phyloP scores from a whole-genome alignment of 345 rosid species.

The Isatis tinctoria region DNA sequence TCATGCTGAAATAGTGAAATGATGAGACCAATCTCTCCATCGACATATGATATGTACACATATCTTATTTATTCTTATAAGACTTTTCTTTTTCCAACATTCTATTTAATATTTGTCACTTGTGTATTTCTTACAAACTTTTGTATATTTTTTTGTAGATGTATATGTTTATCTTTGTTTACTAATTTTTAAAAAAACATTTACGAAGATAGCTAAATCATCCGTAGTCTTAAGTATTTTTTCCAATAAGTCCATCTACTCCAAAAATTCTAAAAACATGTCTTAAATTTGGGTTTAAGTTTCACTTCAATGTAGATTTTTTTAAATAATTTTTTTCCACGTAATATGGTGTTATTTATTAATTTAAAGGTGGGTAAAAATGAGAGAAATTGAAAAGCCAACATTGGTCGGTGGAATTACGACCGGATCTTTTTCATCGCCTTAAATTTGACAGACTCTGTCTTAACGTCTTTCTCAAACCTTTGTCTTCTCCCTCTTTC shows the following conservation, averaged over 20 bases:
- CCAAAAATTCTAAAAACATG: not conserved
- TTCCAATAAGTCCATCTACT: not conserved
- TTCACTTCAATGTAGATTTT: not conserved
- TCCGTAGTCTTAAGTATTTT: not conserved
- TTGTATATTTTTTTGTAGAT: not conserved
- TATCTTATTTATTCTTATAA: not conserved
- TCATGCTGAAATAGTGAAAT: constrained; percentile 19
- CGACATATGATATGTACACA: not conserved
- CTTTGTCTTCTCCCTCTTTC: not conserved
- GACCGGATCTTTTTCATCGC: constrained; percentile 24
- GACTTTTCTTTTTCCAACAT: constrained; percentile 1
- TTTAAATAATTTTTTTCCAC: not conserved
- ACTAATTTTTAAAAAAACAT: not conserved
- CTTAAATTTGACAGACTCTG: constrained; percentile 13
- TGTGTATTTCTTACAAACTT: not conserved
- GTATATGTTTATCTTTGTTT: not conserved
- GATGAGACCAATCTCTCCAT: constrained; percentile 30
- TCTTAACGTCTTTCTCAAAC: constrained; percentile 22
- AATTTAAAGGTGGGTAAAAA: not conserved
- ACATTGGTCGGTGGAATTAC: constrained; percentile 21
- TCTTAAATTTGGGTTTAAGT: not conserved
- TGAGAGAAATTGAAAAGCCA: constrained; percentile 2
- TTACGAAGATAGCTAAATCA: not conserved
- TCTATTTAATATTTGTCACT: not conserved
- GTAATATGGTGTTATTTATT: not conserved